Base-by-base conservation (phyloP, 768 basidiomycete genomes). In the Tylopilus plumbeoviolaceoides region DNA sequence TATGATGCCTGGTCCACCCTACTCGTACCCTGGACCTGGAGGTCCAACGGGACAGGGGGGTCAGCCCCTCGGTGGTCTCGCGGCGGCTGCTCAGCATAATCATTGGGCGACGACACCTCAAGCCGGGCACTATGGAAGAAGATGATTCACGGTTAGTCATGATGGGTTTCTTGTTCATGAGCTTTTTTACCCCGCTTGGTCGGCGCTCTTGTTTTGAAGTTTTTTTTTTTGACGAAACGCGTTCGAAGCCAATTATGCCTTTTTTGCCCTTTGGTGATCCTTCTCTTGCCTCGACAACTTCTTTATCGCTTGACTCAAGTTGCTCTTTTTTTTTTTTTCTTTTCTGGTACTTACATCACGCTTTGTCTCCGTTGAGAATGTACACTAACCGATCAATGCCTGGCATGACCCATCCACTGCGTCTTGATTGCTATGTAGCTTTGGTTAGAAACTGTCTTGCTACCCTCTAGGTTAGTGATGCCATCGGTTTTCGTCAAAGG, bases 21-120 rank as follows among this genome's bases (percentile, higher is more conserved):
- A 72, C 47, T 66, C 71, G 54, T 78, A 78, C 46, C 74, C 79
- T 11, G 73, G 68, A 1, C 65, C 66, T 2, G 67, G 69, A 40
- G 69, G 67, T 20, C 62, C 70, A 8, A 51, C 62, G 28, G 64
- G 59, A 12, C 71, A 73, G 33, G 66, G 79, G 55, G 65, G 61
- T n/a, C 71, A 70, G 41, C 81, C 77, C 40, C 66, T 85, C 4
- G 80, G 81, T 39, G 78, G 79, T 7, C 70, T 85, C 4, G 78
- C 81, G 2, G 80, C 84, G 14, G 79, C 83, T 3, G 72, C 69
- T 21, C 78, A 82, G 58, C 82, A 84, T 54, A 73, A 76, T 7
- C 81, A 83, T 54, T 82, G 80, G 80, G 69, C 71, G 4, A 61
- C 66, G 3, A 63, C 68, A 2, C 69, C 75, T 8, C 71, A 71